Percentiles rank a stretch among this genome's conserved stretches.
Evolutionary conservation across 805 yeast genomes (phyloP).

Genomic region (Hanseniaspora guilliermondii): DNA sequence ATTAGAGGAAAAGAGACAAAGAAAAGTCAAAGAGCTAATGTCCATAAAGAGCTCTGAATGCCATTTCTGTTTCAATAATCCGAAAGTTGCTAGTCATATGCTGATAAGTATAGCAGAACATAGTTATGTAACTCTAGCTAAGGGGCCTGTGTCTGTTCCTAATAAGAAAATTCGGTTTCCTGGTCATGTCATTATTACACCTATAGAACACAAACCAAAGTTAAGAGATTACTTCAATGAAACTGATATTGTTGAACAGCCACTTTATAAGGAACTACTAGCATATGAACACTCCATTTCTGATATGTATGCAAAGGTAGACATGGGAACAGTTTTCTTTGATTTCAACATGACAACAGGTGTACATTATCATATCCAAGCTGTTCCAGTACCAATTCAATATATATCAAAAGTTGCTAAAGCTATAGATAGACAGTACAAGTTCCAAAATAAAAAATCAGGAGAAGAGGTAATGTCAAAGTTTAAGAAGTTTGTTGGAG

Average conservation of each 20-base stretch:
- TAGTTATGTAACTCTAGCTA: slow-evolving; percentile 63
- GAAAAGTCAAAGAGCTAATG: slow-evolving; percentile 25
- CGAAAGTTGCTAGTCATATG: slow-evolving; percentile 67
- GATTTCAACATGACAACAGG: slow-evolving; percentile 54
- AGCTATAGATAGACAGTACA: slow-evolving; percentile 34
- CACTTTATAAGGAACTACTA: slow-evolving; percentile 33
- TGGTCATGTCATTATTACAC: slow-evolving; percentile 73
- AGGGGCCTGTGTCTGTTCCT: slow-evolving; percentile 66
- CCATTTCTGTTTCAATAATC: slow-evolving; percentile 74
- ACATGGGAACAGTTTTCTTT: slow-evolving; percentile 46
- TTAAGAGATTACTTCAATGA: slow-evolving; percentile 20
- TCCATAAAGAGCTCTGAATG: slow-evolving; percentile 49
- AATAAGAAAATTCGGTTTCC: slow-evolving; percentile 42
- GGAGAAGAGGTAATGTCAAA: slow-evolving; percentile 16
- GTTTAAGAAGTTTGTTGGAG: slow-evolving; percentile 29
- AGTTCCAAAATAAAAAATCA: slow-evolving; percentile 39
- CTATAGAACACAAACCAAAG: slow-evolving; percentile 59
- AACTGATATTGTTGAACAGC: slow-evolving; percentile 19
- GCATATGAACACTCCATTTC: slow-evolving; percentile 38
- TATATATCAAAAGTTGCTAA: slow-evolving; percentile 34
- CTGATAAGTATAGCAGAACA: slow-evolving; percentile 59
- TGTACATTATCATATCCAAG: slow-evolving; percentile 66
- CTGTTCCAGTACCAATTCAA: slow-evolving; percentile 51
- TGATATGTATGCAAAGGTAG: slow-evolving; percentile 34
- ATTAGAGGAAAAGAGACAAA: slow-evolving; percentile 9